These are phyloP conservation scores for Trichoderma arundinaceum DNA, from an alignment of 2,329 filamentous ascomycete species.

Conservation along the genomic window DNA sequence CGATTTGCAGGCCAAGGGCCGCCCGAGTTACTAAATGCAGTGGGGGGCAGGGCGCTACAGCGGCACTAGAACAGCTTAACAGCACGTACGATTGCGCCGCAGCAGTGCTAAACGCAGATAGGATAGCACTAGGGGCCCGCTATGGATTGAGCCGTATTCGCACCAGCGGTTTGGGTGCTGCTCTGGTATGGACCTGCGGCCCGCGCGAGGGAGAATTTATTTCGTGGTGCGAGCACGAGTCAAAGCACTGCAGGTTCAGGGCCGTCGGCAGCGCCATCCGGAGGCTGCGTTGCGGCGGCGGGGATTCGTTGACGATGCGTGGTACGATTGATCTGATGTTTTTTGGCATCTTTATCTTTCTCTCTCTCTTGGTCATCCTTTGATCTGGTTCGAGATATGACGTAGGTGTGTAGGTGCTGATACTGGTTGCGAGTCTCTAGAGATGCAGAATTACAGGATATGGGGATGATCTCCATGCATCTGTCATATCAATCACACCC, in stretches of 20 bases:
- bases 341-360: not conserved
- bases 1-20: not conserved
- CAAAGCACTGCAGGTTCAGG: not conserved
- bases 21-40: not conserved
- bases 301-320: not conserved
- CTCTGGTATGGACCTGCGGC: not conserved
- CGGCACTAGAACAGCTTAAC: not conserved
- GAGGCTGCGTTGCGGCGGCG: not conserved
- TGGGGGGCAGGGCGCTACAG: not conserved
- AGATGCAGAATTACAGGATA: no score
- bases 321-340: constrained; percentile 19
- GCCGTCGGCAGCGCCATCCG: not conserved
- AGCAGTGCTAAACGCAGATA: no score
- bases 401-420: not conserved
- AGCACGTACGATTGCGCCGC: no score
- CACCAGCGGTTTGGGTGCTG: not conserved
- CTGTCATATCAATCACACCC: no score
- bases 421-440: no score
- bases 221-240: constrained; percentile 1
- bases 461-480: no score
- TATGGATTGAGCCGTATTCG: not conserved
- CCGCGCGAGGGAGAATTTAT: no score
- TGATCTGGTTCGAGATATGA: not conserved
- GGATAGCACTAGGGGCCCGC: not conserved
- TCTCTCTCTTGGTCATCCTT: not conserved